Base-by-base conservation (phyloP, 345 rosid species). In the Brassica incana region DNA sequence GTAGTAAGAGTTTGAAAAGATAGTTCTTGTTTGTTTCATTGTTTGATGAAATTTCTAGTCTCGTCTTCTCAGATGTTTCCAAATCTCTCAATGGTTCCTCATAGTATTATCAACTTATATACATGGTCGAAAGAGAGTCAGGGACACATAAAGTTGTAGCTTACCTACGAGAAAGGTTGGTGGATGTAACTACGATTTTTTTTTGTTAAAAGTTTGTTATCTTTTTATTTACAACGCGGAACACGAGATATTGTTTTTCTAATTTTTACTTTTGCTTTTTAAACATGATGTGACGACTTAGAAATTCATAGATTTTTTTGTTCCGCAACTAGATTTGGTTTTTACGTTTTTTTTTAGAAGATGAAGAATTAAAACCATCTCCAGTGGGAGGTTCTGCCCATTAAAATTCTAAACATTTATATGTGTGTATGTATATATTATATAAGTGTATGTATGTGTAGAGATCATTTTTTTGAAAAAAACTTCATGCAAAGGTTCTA, bases 21-120 rank as follows among this genome's bases (percentile, higher is more conserved):
- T 62, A 63, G 3, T 52, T 74, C 61, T 80, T 80, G 79, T 80
- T 74, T 80, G 67, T 74, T 62, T 80, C 60, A 67, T 54, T 35
- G 11, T 69, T 74, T 74, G 14, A 71, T 80, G 65, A 74, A 74
- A 36, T 8, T 48, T 78, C 52, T 4, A 48, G 32, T 66, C 29
- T 5, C 14, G 30, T 60, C 11, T 68, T 65, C 66, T 74, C 70
- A 66, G 75, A 80, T 74, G 72, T 74, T 74, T 80, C 77, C 38
- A 23, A 16, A 4, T 27, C 32, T 38, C 73, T 66, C 54, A 48
- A 73, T 73, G 70, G 62, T 59, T 36, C 48, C 58, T 52, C 36
- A 0, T 0, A 27, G 18, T 40, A 8, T 27, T 56, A 56, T 64
- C 8, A 15, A 20, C 64, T 10, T n/a, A 15, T 11, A 15, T 62